Evolutionary conservation across 1,139 yeast species (phyloP), one percentile per base, ranked within the genome.

Genomic region (Yamadazyma membranifaciens): DNA sequence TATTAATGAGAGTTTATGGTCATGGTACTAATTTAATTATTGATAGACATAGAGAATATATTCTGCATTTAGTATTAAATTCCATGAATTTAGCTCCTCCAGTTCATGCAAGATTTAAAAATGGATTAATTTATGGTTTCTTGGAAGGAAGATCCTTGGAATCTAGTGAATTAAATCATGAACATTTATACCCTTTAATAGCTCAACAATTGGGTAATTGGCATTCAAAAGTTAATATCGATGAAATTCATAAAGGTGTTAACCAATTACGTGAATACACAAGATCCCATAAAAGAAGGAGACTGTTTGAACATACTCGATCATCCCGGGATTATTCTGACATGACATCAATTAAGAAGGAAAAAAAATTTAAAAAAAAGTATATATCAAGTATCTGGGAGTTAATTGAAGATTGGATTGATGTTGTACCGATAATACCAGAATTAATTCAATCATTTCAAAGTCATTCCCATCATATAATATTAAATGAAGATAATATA

Each of bases 1-100:
- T 83, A 2, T 68, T 86, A 32, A 81, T 84, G 46, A 67, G 95
- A 43, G 83, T 86, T 0, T 86, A 85, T 51, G 95, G 95, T 9
- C 77, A 79, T 43, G 91, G 91, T 13, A 86, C 95, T 0, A 76
- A 75, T 45, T 65, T 82, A 31, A 83, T 86, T 42, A 86, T 86
- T 33, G 89, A 85, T 57, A 68, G 95, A 48, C 84, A 83, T 51
- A 67, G 91, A 27, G 95, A 86, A 57, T 83, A 81, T 56, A 82
- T 83, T 26, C 82, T 85, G 48, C 92, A 85, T 56, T 60, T 81
- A 41, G 77, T 80, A 37, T 67, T 86, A 39, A 74, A 82, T 52
- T 71, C 83, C 2, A 67, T 81, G 32, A 65, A 70, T 7, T 69
- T 86, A 48, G 94, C 94, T 0, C 89, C 94, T 0, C 73, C 81